These are phyloP conservation scores for Polyporus tsugae DNA, from an alignment of 1,284 basidiomycete species.

Conservation along the genomic window DNA sequence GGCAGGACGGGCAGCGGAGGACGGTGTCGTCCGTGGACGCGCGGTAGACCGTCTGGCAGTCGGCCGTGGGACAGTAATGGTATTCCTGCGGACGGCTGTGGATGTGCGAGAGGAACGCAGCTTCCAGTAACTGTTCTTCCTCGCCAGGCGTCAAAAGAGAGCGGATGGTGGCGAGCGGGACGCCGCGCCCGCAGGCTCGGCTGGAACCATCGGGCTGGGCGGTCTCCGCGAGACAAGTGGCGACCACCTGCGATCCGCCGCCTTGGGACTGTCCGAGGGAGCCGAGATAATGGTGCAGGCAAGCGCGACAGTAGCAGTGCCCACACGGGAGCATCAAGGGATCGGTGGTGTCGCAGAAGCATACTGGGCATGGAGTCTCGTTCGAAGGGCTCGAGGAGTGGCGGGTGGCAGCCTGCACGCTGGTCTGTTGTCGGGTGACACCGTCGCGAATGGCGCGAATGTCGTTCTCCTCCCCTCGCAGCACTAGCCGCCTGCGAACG, in stretches of 20 bases:
- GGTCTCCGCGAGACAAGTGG: slow-evolving; percentile 46
- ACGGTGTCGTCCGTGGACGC: slow-evolving; percentile 33
- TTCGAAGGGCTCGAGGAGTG: slow-evolving; percentile 20
- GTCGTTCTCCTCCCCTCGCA: slow-evolving; percentile 46
- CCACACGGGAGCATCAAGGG: slow-evolving; percentile 52
- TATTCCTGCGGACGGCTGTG: slow-evolving; percentile 48
- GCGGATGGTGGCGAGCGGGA: slow-evolving; percentile 50
- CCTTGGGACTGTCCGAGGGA: slow-evolving; percentile 38
- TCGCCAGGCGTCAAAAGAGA: slow-evolving; percentile 48
- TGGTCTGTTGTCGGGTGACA: neutral
- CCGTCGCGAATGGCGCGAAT: slow-evolving; percentile 21
- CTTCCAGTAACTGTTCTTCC: slow-evolving; percentile 48
- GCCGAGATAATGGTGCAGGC: slow-evolving; percentile 53
- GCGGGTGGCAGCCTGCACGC: neutral
- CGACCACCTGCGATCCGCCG: slow-evolving; percentile 37
- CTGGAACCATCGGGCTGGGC: slow-evolving; percentile 1
- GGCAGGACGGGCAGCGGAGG: slow-evolving; percentile 41
- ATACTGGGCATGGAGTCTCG: slow-evolving; percentile 50
- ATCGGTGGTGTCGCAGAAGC: slow-evolving; percentile 47
- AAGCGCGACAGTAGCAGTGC: slow-evolving; percentile 59
- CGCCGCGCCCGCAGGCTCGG: slow-evolving; percentile 39
- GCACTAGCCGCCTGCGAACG: slow-evolving; percentile 41
- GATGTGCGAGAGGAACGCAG: slow-evolving; percentile 51
- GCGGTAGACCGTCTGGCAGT: slow-evolving; percentile 43
- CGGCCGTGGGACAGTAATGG: slow-evolving; percentile 54